These are phyloP conservation scores for Triticum dicoccoides DNA, from an alignment of 176 grass and related monocot species.

Conservation along the genomic window DNA sequence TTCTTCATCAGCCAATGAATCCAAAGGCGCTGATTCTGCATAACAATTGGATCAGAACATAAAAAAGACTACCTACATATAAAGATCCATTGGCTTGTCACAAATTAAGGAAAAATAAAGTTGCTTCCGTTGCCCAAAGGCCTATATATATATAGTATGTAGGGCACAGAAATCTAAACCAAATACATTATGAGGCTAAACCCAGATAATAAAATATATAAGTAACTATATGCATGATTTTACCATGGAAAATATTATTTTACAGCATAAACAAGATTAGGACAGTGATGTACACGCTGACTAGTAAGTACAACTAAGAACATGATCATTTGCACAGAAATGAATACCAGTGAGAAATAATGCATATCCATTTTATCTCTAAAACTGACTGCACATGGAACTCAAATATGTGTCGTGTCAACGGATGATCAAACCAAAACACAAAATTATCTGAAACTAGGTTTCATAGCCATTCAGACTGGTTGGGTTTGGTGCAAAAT, in stretches of 20 bases:
- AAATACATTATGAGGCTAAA: neutral
- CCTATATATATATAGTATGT: neutral
- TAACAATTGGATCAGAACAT: constrained; percentile 19
- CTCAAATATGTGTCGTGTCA: constrained; percentile 1
- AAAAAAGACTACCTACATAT: constrained; percentile 1
- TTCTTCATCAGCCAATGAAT: constrained; percentile 44
- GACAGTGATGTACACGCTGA: neutral
- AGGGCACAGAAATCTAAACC: neutral
- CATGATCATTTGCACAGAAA: constrained; percentile 7
- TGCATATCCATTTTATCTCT: neutral
- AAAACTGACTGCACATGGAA: neutral
- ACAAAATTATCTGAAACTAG: neutral
- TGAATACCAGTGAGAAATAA: neutral
- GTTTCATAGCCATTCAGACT: constrained; percentile 3
- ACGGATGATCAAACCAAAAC: neutral
- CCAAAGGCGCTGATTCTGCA: constrained; percentile 56
- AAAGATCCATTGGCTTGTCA: constrained; percentile 11
- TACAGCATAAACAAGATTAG: neutral
- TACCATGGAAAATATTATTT: neutral
- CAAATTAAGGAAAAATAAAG: neutral
- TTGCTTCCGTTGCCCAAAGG: neutral
- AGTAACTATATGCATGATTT: neutral
- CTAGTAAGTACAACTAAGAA: neutral
- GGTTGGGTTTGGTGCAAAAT: constrained; percentile 6
- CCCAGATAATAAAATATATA: neutral